Percentiles rank a stretch among this genome's conserved stretches.
Conservation (phyloP, 1,139 yeast species). For the Chernovozyma aurita region DNA sequence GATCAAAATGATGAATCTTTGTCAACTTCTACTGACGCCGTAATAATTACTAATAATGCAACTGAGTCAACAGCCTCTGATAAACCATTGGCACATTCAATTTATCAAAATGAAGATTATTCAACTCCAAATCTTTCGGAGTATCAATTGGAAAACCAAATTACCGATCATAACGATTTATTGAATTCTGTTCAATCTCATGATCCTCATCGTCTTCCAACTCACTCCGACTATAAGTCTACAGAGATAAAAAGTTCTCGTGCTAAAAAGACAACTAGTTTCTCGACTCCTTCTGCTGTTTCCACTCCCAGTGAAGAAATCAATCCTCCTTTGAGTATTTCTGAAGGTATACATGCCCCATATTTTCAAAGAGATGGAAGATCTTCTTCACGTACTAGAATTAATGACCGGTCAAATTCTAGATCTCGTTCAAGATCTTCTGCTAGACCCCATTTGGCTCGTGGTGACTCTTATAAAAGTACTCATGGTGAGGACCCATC, state of each 20-base stretch:
- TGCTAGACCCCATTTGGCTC: constrained; percentile 53
- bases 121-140: constrained; percentile 48
- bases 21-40: background rate
- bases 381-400: constrained; percentile 26
- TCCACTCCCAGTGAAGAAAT: background rate
- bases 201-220: constrained; percentile 39
- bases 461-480: constrained; percentile 62
- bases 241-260: background rate
- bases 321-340: background rate
- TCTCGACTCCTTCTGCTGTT: constrained; percentile 3
- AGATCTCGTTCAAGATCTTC: constrained; percentile 28
- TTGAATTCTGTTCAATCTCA: constrained; percentile 32
- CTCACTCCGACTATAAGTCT: constrained; percentile 1
- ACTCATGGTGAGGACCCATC: constrained; percentile 37
- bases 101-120: constrained; percentile 26
- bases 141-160: constrained; percentile 41
- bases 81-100: background rate
- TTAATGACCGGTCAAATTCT: constrained; percentile 19
- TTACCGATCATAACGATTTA: constrained; percentile 34
- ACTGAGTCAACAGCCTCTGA: constrained; percentile 7
- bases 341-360: constrained; percentile 37
- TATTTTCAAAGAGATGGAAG: constrained; percentile 35
- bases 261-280: constrained; percentile 2
- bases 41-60: background rate
- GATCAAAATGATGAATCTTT: background rate